Evolutionary conservation across 768 basidiomycete genomes (phyloP), one percentile per base, ranked within the genome.

Genomic region (Jaapia argillacea): DNA sequence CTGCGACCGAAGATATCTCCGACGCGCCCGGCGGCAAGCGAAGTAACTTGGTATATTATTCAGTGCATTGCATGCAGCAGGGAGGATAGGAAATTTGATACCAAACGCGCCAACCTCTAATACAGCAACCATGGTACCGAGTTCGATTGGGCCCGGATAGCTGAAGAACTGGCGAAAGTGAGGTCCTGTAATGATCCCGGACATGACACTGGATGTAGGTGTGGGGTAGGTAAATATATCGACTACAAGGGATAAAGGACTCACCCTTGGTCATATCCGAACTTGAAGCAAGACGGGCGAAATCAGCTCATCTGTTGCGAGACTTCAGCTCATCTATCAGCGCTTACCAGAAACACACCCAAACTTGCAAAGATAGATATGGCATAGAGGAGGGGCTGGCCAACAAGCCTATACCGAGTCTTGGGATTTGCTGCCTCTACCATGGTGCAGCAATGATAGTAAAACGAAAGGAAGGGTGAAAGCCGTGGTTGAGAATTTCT

Each of bases 71-170:
- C n/a, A n/a, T n/a, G n/a, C n/a, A n/a, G n/a, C n/a, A n/a, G n/a
- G n/a, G n/a, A n/a, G n/a, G n/a, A n/a, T n/a, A n/a, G n/a, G n/a
- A n/a, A n/a, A n/a, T n/a, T n/a, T 65, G 79, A 35, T 56, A 88
- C 90, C 72, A 59, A 96, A 82, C 28, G 92, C 92, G 36, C 92
- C 92, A 26, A 97, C 73, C 62, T 97, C 91, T 25, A 94, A 67
- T 4, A 93, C 82, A n/a, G 92, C 88, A 31, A 96, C 91, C 85
- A 97, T 91, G 16, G 87, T 89, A n/a, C 90, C 92, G 20, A 91
- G 61, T 54, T 84, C 75, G 40, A 84, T 63, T 0, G 83, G 69
- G 13, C 73, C 72, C 14, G 90, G 92, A 16, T 79, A 72, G 47
- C 85, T 66, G 68, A 97, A 93, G 64, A 76, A 93, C 43, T 79